phyloP scores from a whole-genome alignment of 768 basidiomycete genomes.

The Tylopilus felleus region DNA sequence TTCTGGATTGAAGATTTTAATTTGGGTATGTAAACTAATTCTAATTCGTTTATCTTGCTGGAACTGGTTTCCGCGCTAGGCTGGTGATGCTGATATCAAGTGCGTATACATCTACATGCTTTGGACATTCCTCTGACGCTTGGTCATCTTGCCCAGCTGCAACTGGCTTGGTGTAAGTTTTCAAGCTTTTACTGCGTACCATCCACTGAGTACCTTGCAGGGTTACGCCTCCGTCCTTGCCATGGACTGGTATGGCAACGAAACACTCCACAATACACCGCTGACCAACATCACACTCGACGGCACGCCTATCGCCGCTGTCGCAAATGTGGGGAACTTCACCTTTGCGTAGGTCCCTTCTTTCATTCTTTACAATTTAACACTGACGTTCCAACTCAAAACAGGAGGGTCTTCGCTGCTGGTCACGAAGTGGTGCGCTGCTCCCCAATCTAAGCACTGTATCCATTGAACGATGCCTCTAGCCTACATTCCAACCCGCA shows the following conservation, averaged over 20 bases:
- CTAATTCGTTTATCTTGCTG: background rate
- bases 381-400: background rate
- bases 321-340: conserved; percentile 65
- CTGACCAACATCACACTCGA: conserved; percentile 56
- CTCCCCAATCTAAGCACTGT: background rate
- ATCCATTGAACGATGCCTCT: background rate
- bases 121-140: background rate
- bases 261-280: conserved; percentile 37
- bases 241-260: conserved; percentile 47
- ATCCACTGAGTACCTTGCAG: conserved; percentile 17
- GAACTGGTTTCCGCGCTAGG: conserved; percentile 12
- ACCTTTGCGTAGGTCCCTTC: conserved; percentile 55
- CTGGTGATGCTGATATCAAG: conserved; percentile 30
- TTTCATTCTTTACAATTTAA: background rate
- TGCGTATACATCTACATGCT: conserved; percentile 1
- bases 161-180: conserved; percentile 28
- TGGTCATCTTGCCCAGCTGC: conserved; percentile 1
- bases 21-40: conserved; percentile 35
- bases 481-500: conserved; percentile 39
- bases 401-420: conserved; percentile 51
- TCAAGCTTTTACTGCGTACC: background rate
- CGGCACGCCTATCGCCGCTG: conserved; percentile 50
- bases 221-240: conserved; percentile 37
- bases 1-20: conserved; percentile 36
- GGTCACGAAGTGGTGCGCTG: conserved; percentile 62